Conservation (phyloP, 805 yeast species). For the Candida chauliodis region DNA sequence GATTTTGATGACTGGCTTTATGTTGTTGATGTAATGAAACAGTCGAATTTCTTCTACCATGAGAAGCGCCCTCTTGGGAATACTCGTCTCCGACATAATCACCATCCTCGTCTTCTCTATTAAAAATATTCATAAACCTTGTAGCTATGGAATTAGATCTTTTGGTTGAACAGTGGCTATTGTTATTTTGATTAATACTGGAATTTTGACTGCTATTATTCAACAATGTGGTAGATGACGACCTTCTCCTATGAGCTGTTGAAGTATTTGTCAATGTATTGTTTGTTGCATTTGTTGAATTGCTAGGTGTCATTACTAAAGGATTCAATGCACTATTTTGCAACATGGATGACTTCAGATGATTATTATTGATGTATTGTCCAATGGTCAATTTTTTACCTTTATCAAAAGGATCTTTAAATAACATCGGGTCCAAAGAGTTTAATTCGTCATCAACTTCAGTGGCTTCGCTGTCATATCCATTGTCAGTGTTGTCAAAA, state of each 20-base stretch:
- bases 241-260: constrained; percentile 1
- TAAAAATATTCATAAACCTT: constrained; percentile 19
- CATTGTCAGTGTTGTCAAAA: neutral
- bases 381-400: constrained; percentile 4
- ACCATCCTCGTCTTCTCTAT: neutral
- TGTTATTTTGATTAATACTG: constrained; percentile 7
- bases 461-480: constrained; percentile 8
- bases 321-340: neutral
- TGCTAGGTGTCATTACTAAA: constrained; percentile 2
- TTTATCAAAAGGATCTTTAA: constrained; percentile 6
- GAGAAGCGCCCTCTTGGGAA: neutral
- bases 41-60: constrained; percentile 5
- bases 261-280: neutral
- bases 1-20: constrained; percentile 5
- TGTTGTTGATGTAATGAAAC: neutral
- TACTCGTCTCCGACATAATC: neutral
- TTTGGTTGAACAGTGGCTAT: constrained; percentile 5
- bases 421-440: constrained; percentile 2
- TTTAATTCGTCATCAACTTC: constrained; percentile 11
- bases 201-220: constrained; percentile 3
- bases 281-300: constrained; percentile 1
- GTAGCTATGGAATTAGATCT: constrained; percentile 18
- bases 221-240: constrained; percentile 7
- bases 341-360: neutral
- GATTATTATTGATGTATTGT: neutral